Percentiles rank a stretch among this genome's conserved stretches.
These are phyloP conservation scores for Vanderwaltozyma verrucispora DNA, from an alignment of 805 yeast species.

Conservation along the genomic window DNA sequence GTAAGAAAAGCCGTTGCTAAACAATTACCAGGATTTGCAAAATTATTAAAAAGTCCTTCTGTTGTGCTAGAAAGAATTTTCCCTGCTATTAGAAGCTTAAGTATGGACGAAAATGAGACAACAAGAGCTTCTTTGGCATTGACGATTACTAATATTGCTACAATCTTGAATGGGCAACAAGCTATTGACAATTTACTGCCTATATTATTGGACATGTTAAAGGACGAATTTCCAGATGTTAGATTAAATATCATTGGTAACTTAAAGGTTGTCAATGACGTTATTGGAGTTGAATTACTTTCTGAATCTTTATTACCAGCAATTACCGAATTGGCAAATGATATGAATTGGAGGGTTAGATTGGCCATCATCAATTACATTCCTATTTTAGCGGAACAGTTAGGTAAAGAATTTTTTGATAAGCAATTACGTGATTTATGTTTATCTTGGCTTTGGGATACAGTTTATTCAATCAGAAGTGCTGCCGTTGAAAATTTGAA, in stretches of 20 bases:
- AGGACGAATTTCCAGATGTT: slow-evolving; percentile 95
- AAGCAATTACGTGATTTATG: slow-evolving; percentile 85
- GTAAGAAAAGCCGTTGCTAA: slow-evolving; percentile 92
- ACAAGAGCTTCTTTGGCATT: slow-evolving; percentile 91
- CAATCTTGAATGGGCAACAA: slow-evolving; percentile 71
- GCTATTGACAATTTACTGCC: slow-evolving; percentile 81
- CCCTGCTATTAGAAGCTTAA: slow-evolving; percentile 74
- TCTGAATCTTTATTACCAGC: slow-evolving; percentile 90
- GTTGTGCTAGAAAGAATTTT: slow-evolving; percentile 55
- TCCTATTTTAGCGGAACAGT: slow-evolving; percentile 87
- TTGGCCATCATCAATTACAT: slow-evolving; percentile 94
- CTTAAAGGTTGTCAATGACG: slow-evolving; percentile 83
- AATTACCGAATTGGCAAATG: slow-evolving; percentile 90
- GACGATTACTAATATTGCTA: slow-evolving; percentile 78
- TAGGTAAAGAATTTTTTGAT: slow-evolving; percentile 89
- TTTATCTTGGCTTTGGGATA: slow-evolving; percentile 96
- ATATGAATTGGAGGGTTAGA: slow-evolving; percentile 95
- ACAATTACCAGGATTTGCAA: slow-evolving; percentile 73
- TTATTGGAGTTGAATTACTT: slow-evolving; percentile 81
- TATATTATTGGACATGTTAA: slow-evolving; percentile 82
- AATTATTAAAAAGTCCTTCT: slow-evolving; percentile 36
- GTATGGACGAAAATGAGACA: slow-evolving; percentile 84
- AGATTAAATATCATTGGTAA: slow-evolving; percentile 89
- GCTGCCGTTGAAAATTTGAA: slow-evolving; percentile 86
- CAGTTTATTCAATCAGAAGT: slow-evolving; percentile 90